phyloP scores from a whole-genome alignment of 345 rosid species.

The Heritiera fomes region DNA sequence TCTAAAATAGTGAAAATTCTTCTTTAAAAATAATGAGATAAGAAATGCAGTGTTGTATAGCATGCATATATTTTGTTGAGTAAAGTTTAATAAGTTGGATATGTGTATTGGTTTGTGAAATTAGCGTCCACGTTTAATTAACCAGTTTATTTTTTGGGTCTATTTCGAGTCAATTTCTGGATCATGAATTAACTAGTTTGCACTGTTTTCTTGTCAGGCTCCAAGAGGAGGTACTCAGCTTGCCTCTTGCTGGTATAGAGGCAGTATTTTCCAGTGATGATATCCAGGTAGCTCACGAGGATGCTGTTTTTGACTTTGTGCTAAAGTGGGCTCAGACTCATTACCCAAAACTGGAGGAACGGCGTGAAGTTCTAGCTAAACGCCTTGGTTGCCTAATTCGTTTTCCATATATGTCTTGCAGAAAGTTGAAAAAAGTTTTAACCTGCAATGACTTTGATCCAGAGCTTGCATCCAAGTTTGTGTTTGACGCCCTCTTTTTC shows the following conservation, averaged over 20 bases:
- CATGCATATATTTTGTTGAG: not conserved
- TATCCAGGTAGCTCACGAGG: no score
- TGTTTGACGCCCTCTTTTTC: conserved; percentile 75
- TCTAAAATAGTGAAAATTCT: not conserved
- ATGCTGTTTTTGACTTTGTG: conserved; percentile 26
- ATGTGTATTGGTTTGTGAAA: not conserved
- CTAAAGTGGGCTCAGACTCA: conserved; percentile 68
- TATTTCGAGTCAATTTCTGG: not conserved
- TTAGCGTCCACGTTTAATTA: not conserved
- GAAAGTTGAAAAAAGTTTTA: conserved; percentile 66
- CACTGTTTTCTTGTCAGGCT: conserved; percentile 39
- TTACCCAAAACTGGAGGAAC: conserved; percentile 63
- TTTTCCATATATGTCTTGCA: conserved; percentile 75
- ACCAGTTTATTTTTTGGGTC: not conserved
- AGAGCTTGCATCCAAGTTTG: conserved; percentile 55
- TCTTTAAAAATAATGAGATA: not conserved
- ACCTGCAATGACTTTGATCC: conserved; percentile 64
- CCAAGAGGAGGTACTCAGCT: conserved; percentile 62
- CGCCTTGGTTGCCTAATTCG: conserved; percentile 62
- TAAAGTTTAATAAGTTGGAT: not conserved
- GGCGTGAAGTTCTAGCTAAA: conserved; percentile 53
- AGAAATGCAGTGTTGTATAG: not conserved
- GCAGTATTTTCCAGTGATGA: no score
- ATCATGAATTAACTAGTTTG: not conserved
- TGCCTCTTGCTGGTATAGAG: conserved; percentile 51